Conservation (phyloP, 2,329 filamentous ascomycete species). For the Thelonectria discophora region DNA sequence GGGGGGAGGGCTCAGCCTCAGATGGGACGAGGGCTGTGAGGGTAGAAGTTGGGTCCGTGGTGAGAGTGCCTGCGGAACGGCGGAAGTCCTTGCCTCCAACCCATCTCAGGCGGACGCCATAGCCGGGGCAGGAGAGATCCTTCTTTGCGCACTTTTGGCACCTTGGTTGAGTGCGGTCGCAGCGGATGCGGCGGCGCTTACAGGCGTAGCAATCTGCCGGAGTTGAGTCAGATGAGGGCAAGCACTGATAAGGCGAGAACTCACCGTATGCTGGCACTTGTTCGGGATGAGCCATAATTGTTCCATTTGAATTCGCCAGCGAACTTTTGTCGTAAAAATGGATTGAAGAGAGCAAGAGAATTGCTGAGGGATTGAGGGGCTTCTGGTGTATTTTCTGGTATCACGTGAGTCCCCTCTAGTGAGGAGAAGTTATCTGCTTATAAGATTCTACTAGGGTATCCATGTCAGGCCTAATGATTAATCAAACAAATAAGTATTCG, state of each 20-base stretch:
- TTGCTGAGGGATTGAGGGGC: no score
- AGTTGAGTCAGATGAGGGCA: neutral
- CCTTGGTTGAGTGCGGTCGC: slow-evolving; percentile 38
- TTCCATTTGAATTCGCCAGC: neutral
- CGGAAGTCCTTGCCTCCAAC: slow-evolving; percentile 42
- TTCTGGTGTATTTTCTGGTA: no score
- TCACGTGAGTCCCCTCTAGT: no score
- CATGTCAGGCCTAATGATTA: no score
- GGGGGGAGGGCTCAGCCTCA: no score
- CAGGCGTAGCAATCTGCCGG: slow-evolving; percentile 37
- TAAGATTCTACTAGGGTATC: no score
- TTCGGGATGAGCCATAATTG: neutral
- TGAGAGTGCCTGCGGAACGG: slow-evolving; percentile 13
- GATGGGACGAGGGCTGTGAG: neutral
- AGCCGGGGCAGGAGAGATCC: slow-evolving; percentile 42
- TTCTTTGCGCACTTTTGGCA: slow-evolving; percentile 44
- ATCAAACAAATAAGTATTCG: no score
- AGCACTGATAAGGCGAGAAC: neutral
- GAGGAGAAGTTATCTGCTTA: no score
- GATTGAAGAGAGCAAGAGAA: neutral
- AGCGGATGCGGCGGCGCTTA: slow-evolving; percentile 43
- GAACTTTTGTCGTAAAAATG: no score
- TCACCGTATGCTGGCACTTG: neutral
- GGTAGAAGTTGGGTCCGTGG: no score
- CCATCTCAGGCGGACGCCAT: slow-evolving; percentile 41